A percentile compares a stretch with the other conserved stretches of the same genome.
Conservation (phyloP, 2,329 filamentous ascomycete genomes). For the Alternaria sp. region DNA sequence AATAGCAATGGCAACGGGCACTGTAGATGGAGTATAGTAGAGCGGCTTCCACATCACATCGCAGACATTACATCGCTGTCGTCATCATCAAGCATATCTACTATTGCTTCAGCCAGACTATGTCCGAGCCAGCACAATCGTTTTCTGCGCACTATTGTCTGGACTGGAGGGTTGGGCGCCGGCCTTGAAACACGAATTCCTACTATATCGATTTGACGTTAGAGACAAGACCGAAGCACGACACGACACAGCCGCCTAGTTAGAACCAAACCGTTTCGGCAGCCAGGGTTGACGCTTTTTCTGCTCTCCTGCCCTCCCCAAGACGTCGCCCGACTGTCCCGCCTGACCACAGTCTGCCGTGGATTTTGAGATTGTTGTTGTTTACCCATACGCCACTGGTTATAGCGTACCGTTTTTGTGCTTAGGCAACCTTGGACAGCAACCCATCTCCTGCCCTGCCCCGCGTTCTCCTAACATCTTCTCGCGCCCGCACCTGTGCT, state of each 20-base stretch:
- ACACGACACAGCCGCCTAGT: background rate
- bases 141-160: slow-evolving; percentile 41
- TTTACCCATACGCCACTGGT: slow-evolving; percentile 17
- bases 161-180: slow-evolving; percentile 49
- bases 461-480: background rate
- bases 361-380: slow-evolving; percentile 3
- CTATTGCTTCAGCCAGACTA: slow-evolving; percentile 35
- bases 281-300: background rate
- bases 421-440: background rate
- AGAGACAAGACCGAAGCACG: background rate
- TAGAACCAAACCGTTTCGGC: background rate
- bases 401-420: slow-evolving; percentile 3
- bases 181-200: slow-evolving; percentile 23
- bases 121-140: slow-evolving; percentile 41
- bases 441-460: background rate
- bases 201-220: background rate
- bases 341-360: slow-evolving; percentile 2
- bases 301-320: slow-evolving; percentile 6
- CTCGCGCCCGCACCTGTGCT: slow-evolving; percentile 1
- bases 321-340: slow-evolving; percentile 3
- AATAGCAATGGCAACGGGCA: slow-evolving; percentile 17
- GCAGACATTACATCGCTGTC: slow-evolving; percentile 7
- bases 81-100: slow-evolving; percentile 14
- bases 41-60: slow-evolving; percentile 4
- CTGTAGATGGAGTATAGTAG: slow-evolving; percentile 16